These are phyloP conservation scores for Saururus chinensis DNA, from an alignment of 164 flowering plant genomes.

Conservation along the genomic window DNA sequence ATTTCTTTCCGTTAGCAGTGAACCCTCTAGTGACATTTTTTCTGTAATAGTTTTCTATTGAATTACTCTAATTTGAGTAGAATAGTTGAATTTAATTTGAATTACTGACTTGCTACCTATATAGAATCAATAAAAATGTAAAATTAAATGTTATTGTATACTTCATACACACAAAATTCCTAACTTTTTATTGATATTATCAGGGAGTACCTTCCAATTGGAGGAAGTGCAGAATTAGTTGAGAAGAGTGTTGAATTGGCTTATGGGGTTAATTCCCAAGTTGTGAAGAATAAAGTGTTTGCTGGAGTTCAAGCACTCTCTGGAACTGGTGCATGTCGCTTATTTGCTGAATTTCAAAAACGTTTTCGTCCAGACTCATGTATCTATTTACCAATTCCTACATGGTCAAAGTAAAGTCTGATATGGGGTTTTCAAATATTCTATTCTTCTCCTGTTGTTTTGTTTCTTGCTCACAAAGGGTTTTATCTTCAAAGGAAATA, in stretches of 20 bases:
- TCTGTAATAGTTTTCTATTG: too few relatives aligned
- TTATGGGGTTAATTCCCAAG: constrained; percentile 81
- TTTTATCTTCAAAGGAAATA: too few relatives aligned
- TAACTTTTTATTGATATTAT: not conserved
- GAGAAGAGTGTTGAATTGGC: constrained; percentile 86
- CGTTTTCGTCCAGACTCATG: constrained; percentile 86
- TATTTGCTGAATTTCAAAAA: constrained; percentile 92
- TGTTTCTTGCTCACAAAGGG: not conserved
- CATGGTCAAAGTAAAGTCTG: constrained; percentile 82
- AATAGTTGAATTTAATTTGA: too few relatives aligned
- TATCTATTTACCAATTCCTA: constrained; percentile 89
- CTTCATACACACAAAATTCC: not conserved
- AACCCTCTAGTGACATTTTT: too few relatives aligned
- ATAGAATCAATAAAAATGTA: too few relatives aligned
- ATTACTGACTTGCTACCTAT: too few relatives aligned
- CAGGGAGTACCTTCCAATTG: constrained; percentile 99
- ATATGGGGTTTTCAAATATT: too few relatives aligned
- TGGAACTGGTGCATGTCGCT: constrained; percentile 96
- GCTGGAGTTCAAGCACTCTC: constrained; percentile 94
- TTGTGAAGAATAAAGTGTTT: constrained; percentile 68
- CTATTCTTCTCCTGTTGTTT: not conserved
- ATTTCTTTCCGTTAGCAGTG: too few relatives aligned
- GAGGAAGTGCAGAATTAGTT: constrained; percentile 79
- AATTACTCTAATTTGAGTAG: too few relatives aligned
- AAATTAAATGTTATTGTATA: too few relatives aligned